phyloP scores from a whole-genome alignment of 345 rosid genomes.

The Excoecaria agallocha region DNA sequence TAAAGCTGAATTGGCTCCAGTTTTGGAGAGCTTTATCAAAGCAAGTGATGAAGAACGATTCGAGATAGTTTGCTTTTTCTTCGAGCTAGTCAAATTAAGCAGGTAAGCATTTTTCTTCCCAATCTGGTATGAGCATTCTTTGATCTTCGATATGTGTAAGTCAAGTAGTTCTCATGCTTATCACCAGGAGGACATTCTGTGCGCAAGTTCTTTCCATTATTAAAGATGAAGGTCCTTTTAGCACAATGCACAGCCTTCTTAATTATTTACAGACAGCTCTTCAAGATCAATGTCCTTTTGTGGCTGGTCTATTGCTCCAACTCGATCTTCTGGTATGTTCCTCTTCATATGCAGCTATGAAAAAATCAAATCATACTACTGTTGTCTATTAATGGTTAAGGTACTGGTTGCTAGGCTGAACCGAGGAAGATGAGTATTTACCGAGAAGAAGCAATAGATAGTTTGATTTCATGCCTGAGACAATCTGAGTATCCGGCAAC shows the following conservation, averaged over 20 bases:
- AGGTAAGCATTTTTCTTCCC: constrained; percentile 33
- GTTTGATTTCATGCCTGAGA: constrained; percentile 55
- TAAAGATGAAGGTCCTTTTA: constrained; percentile 53
- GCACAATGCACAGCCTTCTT: constrained; percentile 63
- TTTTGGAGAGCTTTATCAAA: constrained; percentile 44
- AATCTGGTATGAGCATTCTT: neutral
- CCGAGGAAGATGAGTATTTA: constrained; percentile 76
- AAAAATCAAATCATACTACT: neutral
- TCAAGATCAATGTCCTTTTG: constrained; percentile 46
- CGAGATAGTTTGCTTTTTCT: constrained; percentile 51
- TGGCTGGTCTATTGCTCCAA: constrained; percentile 64
- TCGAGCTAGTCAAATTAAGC: constrained; percentile 53
- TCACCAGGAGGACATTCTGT: constrained; percentile 48
- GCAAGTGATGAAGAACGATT: constrained; percentile 43
- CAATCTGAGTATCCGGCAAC: constrained; percentile 46
- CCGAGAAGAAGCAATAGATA: constrained; percentile 71
- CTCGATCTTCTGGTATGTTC: constrained; percentile 64
- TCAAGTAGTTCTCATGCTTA: neutral
- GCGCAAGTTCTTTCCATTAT: constrained; percentile 59
- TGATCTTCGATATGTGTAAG: neutral
- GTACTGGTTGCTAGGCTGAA: constrained; percentile 44
- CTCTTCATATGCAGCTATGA: neutral
- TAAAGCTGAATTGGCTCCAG: constrained; percentile 51
- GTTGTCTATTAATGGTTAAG: neutral
- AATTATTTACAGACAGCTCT: constrained; percentile 50